Percentiles rank a stretch among this genome's conserved stretches.
Evolutionary conservation across 495 filamentous ascomycete species (phyloP).

Genomic region (Hypoxylon fuscum): DNA sequence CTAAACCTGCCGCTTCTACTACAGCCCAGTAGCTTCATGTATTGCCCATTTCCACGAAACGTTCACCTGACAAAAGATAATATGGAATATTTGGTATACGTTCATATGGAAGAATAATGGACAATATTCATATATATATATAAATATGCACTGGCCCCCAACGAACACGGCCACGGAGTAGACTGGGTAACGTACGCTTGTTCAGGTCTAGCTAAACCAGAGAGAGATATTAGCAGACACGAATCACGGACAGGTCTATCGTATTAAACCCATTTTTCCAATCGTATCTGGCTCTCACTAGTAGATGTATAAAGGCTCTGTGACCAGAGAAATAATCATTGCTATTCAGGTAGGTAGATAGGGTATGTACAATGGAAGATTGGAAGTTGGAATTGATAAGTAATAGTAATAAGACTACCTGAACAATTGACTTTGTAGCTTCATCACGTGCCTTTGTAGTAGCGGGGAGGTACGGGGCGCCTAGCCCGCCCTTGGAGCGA

Average conservation of each 20-base stretch:
- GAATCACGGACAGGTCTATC: conserved; percentile 15
- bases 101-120: neutral
- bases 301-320: neutral
- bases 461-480: conserved; percentile 26
- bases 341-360: no score
- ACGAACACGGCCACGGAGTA: neutral
- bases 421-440: no score
- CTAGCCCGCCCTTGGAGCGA: neutral
- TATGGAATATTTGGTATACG: neutral
- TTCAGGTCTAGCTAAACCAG: conserved; percentile 20
- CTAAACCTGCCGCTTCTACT: conserved; percentile 18
- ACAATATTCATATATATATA: conserved; percentile 14
- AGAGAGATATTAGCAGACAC: conserved; percentile 26
- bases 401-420: no score
- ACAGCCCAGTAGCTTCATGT: conserved; percentile 12
- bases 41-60: neutral
- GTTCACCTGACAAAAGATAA: neutral
- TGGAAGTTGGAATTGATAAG: no score
- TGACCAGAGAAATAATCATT: no score
- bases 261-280: conserved; percentile 2
- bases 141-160: no score
- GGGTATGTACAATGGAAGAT: neutral
- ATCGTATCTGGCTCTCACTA: no score
- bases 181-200: neutral
- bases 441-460: conserved; percentile 29